These are phyloP conservation scores for Lactifluus subvellereus DNA, from an alignment of 768 basidiomycete species.

Conservation along the genomic window DNA sequence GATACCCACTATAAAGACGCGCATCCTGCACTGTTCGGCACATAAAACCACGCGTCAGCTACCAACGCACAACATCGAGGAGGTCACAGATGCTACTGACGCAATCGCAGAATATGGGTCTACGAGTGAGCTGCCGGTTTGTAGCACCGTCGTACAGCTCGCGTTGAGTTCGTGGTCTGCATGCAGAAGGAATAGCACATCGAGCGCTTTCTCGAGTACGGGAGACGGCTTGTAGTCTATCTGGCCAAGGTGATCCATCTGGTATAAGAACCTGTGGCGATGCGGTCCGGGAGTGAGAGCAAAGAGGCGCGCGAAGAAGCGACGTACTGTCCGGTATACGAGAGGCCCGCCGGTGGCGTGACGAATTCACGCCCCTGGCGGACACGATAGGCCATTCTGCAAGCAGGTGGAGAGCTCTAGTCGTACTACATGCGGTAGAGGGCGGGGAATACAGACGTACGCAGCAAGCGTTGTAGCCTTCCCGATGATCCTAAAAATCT, in stretches of 20 bases:
- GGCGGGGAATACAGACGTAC: conserved; percentile 35
- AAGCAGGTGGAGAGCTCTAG: neutral
- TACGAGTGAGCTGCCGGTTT: conserved; percentile 83
- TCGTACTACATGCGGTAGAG: too few relatives aligned
- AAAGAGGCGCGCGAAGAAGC: neutral
- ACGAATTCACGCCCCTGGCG: conserved; percentile 89
- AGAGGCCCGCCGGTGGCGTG: conserved; percentile 71
- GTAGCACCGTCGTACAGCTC: conserved; percentile 77
- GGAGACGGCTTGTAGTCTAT: conserved; percentile 75
- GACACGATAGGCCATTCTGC: conserved; percentile 87
- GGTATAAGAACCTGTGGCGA: conserved; percentile 67
- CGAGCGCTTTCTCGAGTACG: conserved; percentile 79
- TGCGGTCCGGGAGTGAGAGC: conserved; percentile 4
- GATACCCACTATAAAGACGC: conserved; percentile 82
- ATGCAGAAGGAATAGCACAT: conserved; percentile 81
- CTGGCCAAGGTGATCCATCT: conserved; percentile 79
- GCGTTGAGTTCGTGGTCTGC: conserved; percentile 92
- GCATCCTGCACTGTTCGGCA: conserved; percentile 58
- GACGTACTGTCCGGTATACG: conserved; percentile 76
- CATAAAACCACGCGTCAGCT: conserved; percentile 1
- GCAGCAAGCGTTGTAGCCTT: conserved; percentile 87
- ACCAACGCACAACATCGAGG: neutral
- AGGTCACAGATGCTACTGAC: conserved; percentile 33
- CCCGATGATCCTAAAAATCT: conserved; percentile 83
- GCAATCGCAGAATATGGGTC: conserved; percentile 88